phyloP scores from a whole-genome alignment of 2,329 filamentous ascomycete species.

The Coleophoma cylindrospora region DNA sequence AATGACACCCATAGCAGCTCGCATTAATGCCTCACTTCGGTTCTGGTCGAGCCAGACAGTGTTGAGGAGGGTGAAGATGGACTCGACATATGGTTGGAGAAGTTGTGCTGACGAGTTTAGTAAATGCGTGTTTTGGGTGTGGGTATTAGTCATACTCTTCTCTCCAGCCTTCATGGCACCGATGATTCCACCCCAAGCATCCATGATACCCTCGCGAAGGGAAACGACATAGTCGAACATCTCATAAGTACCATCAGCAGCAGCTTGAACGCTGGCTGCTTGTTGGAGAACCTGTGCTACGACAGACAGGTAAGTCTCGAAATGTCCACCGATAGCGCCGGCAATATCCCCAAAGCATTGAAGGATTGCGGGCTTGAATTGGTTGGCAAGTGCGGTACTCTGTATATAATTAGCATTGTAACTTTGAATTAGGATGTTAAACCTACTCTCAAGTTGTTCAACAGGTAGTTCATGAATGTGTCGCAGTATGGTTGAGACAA shows the following conservation, averaged over 20 bases:
- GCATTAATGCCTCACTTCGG: slow-evolving; percentile 85
- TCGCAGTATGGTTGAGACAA: slow-evolving; percentile 95
- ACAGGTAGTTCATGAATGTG: slow-evolving; percentile 94
- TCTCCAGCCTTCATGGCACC: slow-evolving; percentile 82
- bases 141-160: slow-evolving; percentile 55
- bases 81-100: slow-evolving; percentile 72
- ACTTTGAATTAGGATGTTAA: slow-evolving; percentile 3
- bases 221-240: slow-evolving; percentile 97
- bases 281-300: slow-evolving; percentile 94
- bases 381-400: slow-evolving; percentile 83
- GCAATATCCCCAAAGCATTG: slow-evolving; percentile 98
- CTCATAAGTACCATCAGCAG: slow-evolving; percentile 79
- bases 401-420: slow-evolving; percentile 34
- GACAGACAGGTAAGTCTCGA: slow-evolving; percentile 87
- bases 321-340: slow-evolving; percentile 84
- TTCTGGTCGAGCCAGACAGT: slow-evolving; percentile 77
- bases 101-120: slow-evolving; percentile 51
- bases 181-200: slow-evolving; percentile 97
- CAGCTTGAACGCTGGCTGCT: slow-evolving; percentile 76
- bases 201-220: slow-evolving; percentile 95
- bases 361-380: slow-evolving; percentile 96
- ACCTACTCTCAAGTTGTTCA: slow-evolving; percentile 81
- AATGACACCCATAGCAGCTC: slow-evolving; percentile 95
- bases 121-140: not conserved
- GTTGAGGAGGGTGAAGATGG: slow-evolving; percentile 83